phyloP scores from a whole-genome alignment of 139 green algal species.

The Micractinium conductrix region DNA sequence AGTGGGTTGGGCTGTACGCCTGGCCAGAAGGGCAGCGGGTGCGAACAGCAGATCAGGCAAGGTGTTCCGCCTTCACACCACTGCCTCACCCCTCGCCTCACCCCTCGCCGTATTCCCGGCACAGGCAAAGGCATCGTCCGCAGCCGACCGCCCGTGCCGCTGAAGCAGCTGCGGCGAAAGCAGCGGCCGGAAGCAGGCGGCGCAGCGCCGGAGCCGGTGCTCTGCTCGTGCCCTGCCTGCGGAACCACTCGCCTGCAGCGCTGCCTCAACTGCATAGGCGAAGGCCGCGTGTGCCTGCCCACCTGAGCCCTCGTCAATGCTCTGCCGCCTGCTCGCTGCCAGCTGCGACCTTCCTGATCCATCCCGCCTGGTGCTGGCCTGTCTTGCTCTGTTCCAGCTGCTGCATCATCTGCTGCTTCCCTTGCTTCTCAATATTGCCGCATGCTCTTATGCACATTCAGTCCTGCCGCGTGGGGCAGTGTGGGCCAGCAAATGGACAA shows the following conservation, averaged over 20 bases:
- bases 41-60: no score
- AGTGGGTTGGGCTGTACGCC: no score
- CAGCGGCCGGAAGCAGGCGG: background rate
- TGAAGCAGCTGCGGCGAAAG: conserved; percentile 20
- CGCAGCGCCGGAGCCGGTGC: background rate
- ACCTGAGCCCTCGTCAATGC: background rate
- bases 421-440: no score
- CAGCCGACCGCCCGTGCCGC: conserved; percentile 18
- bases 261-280: conserved; percentile 49
- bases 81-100: background rate
- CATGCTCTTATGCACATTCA: no score
- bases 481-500: no score
- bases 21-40: background rate
- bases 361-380: no score
- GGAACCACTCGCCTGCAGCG: conserved; percentile 34
- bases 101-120: background rate
- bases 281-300: conserved; percentile 31
- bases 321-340: no score
- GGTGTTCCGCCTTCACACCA: background rate
- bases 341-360: no score
- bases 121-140: conserved; percentile 28
- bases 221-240: conserved; percentile 44
- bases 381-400: no score
- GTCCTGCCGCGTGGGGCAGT: no score
- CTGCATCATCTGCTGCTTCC: no score